These are phyloP conservation scores for Annulohypoxylon stygium DNA, from an alignment of 495 filamentous ascomycete genomes.

Conservation along the genomic window DNA sequence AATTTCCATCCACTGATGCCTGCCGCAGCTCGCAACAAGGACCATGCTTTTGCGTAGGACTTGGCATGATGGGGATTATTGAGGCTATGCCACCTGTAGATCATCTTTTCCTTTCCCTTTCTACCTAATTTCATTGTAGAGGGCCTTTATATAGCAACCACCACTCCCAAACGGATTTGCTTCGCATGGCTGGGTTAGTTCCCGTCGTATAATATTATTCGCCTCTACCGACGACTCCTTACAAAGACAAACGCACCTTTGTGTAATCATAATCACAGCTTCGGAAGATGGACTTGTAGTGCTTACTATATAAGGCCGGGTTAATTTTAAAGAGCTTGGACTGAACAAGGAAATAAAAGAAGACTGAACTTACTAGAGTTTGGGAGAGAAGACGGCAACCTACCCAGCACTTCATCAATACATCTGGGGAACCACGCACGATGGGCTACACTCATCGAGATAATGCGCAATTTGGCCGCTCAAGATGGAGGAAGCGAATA, in stretches of 20 bases:
- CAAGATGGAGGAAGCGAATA: slow-evolving; percentile 57
- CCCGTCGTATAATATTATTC: slow-evolving; percentile 12
- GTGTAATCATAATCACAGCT: slow-evolving; percentile 1
- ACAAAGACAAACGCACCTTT: slow-evolving; percentile 8
- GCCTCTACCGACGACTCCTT: slow-evolving; percentile 10
- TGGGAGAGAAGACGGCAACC: neutral
- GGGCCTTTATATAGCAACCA: slow-evolving; percentile 37
- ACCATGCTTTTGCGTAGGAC: slow-evolving; percentile 26
- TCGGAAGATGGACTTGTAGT: slow-evolving; percentile 10
- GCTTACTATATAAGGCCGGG: slow-evolving; percentile 4
- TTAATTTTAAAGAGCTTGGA: slow-evolving; percentile 13
- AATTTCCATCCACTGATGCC: slow-evolving; percentile 33
- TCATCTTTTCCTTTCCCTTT: slow-evolving; percentile 17
- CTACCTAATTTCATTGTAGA: slow-evolving; percentile 18
- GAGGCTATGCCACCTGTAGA: slow-evolving; percentile 40
- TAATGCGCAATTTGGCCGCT: slow-evolving; percentile 58
- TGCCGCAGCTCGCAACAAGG: slow-evolving; percentile 20
- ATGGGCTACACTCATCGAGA: slow-evolving; percentile 55
- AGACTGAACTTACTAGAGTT: neutral
- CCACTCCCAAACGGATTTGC: slow-evolving; percentile 15
- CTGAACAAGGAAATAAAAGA: neutral
- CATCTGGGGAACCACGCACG: slow-evolving; percentile 4
- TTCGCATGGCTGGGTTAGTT: slow-evolving; percentile 25
- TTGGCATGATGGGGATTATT: slow-evolving; percentile 32
- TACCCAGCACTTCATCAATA: neutral